Evolutionary conservation across 2,329 filamentous ascomycete genomes (phyloP).

Genomic region (Hypoxylon sp.): DNA sequence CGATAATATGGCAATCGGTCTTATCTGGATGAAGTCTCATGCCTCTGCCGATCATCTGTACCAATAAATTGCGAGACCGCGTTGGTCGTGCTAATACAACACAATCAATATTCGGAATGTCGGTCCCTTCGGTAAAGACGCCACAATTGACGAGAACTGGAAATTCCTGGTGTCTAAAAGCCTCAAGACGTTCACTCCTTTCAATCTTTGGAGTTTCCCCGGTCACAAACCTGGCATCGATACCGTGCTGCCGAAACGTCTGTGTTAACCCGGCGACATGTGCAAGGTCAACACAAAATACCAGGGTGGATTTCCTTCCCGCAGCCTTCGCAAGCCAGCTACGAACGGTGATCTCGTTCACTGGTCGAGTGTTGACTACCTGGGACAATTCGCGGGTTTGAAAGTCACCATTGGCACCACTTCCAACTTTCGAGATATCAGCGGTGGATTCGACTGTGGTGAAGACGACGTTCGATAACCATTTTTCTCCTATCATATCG

Average conservation of each 20-base stretch:
- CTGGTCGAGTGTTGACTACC: conserved; percentile 81
- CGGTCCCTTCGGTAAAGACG: conserved; percentile 96
- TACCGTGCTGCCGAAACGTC: conserved; percentile 77
- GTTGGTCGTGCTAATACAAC: conserved; percentile 88
- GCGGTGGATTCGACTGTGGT: conserved; percentile 88
- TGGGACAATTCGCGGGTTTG: conserved; percentile 77
- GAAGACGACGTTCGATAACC: conserved; percentile 91
- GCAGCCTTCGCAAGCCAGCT: conserved; percentile 83
- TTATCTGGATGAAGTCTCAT: conserved; percentile 86
- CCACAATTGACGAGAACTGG: conserved; percentile 94
- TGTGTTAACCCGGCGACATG: conserved; percentile 81
- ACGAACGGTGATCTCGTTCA: conserved; percentile 85
- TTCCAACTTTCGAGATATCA: conserved; percentile 76
- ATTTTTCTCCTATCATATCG: conserved; percentile 79
- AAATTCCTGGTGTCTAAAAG: conserved; percentile 79
- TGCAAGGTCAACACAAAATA: conserved; percentile 90
- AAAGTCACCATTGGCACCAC: conserved; percentile 78
- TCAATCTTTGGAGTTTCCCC: conserved; percentile 76
- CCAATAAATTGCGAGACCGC: conserved; percentile 87
- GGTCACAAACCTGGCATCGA: conserved; percentile 89
- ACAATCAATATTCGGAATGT: conserved; percentile 97
- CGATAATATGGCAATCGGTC: conserved; percentile 90
- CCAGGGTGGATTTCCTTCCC: conserved; percentile 82
- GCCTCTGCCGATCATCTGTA: conserved; percentile 97
- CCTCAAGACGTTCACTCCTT: conserved; percentile 74